Base-by-base conservation (phyloP, 2,329 filamentous ascomycete genomes). In the Graphilbum fragrans region DNA sequence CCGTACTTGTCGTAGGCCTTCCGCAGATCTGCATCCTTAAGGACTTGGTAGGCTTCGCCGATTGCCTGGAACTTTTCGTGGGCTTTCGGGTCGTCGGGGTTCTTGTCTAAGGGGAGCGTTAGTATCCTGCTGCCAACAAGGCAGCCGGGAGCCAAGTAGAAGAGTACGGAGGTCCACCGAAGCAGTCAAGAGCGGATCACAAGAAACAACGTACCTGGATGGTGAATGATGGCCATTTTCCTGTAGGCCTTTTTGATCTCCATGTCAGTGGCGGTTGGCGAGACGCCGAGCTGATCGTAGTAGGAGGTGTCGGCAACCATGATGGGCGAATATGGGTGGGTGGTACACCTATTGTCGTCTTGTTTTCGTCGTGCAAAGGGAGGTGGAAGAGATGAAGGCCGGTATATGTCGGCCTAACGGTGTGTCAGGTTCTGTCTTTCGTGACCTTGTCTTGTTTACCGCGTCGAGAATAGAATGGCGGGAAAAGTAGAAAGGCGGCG, bases 241-340 rank as follows among this genome's bases (percentile, higher is more conserved):
- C 88, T 79, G 65, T 95, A 95, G 22, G 88, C 88, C 67, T 94
- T 94, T 64, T 95, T 95, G 65, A 95, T 95, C 59, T 95, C 87
- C 39, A 94, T 74, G 60, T 90, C 85, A 32, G 85, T 82, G 23
- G 88, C 90, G 42, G 82, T 86, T 50, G 86, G 81, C 64, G 80
- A 70, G 55, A 95, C 87, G 56, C 83, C 85, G 32, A 95, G 71
- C 52, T 77, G 78, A 63, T 94, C 87, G 64, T 93, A 93, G 65
- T 94, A 94, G 52, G 77, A 67, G 44, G 86, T 93, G 62, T 94
- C 86, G 54, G 82, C 83, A 53, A 92, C 86, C 86, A 93, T 93
- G 57, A 55, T 68, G 56, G 36, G 50, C 39, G 14, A 17, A 9
- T n/a, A 31, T 25, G 5, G 10, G 9, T 3, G 27, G n/a, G n/a